These are phyloP conservation scores for Colletotrichum ledebouriae DNA, from an alignment of 2,329 filamentous ascomycete species.

Conservation along the genomic window DNA sequence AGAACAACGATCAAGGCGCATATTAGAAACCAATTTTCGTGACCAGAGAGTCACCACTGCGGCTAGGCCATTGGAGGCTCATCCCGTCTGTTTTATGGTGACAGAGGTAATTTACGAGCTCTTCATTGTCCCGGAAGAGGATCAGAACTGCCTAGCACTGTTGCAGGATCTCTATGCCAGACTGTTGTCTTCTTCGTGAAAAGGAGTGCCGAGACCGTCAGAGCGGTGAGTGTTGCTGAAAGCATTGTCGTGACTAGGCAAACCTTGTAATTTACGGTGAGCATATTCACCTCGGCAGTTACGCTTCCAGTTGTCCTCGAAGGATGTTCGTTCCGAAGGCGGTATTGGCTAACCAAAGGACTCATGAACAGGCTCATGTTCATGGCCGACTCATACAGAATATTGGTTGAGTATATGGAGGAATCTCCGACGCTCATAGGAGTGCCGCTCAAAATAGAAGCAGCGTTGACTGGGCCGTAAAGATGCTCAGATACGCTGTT, in stretches of 20 bases:
- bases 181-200: not conserved
- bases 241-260: not conserved
- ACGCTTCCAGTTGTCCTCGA: not conserved
- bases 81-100: too few species aligned
- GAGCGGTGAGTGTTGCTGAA: not conserved
- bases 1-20: too few species aligned
- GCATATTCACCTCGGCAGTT: not conserved
- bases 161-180: slow-evolving; percentile 18
- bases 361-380: not conserved
- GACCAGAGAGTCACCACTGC: too few species aligned
- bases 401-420: not conserved
- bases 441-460: not conserved
- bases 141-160: slow-evolving; percentile 12
- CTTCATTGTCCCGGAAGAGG: not conserved
- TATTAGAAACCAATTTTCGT: too few species aligned
- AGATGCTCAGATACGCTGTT: not conserved
- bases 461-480: not conserved
- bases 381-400: not conserved
- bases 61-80: too few species aligned
- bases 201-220: not conserved
- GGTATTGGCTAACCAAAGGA: not conserved
- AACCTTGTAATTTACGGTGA: slow-evolving; percentile 7
- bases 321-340: not conserved
- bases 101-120: too few species aligned
- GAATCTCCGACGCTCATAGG: not conserved